phyloP scores from a whole-genome alignment of 106 monocot species.

The Allium sativum region DNA sequence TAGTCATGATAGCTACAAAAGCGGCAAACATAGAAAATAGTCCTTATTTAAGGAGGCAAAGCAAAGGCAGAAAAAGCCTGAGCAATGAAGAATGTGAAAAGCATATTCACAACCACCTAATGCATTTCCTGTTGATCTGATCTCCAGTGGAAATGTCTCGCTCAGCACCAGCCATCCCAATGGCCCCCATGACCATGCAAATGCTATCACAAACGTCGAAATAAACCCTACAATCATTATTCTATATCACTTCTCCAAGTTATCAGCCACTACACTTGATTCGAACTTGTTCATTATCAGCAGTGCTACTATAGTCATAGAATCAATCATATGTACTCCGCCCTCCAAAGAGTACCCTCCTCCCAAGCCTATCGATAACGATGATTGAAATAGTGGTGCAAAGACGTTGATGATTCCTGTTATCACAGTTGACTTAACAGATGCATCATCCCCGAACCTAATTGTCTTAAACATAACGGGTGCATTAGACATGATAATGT shows the following conservation, averaged over 20 bases:
- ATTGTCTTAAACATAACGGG: conserved; percentile 54
- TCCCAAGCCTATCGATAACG: conserved; percentile 12
- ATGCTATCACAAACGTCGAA: conserved; percentile 2
- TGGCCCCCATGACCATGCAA: conserved; percentile 16
- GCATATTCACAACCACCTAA: conserved; percentile 11
- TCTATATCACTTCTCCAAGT: background rate
- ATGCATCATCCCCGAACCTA: conserved; percentile 36
- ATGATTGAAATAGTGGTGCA: conserved; percentile 33
- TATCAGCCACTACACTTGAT: background rate
- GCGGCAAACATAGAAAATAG: conserved; percentile 13
- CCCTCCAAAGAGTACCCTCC: conserved; percentile 12
- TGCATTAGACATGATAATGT: conserved; percentile 53
- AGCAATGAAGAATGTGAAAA: conserved; percentile 20
- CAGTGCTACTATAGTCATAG: conserved; percentile 3
- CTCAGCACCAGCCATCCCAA: conserved; percentile 14
- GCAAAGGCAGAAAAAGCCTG: conserved; percentile 11
- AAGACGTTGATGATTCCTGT: conserved; percentile 35
- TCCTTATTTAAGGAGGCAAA: conserved; percentile 12
- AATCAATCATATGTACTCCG: conserved; percentile 13
- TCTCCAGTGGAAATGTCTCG: conserved; percentile 16
- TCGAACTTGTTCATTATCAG: conserved; percentile 8
- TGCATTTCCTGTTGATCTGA: conserved; percentile 11
- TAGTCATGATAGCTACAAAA: conserved; percentile 9
- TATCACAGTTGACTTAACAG: conserved; percentile 47
- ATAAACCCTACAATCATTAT: background rate